A percentile compares a stretch with the other conserved stretches of the same genome.
Evolutionary conservation across 2,329 filamentous ascomycete genomes (phyloP).

Genomic region (Nectriaceae sp.): DNA sequence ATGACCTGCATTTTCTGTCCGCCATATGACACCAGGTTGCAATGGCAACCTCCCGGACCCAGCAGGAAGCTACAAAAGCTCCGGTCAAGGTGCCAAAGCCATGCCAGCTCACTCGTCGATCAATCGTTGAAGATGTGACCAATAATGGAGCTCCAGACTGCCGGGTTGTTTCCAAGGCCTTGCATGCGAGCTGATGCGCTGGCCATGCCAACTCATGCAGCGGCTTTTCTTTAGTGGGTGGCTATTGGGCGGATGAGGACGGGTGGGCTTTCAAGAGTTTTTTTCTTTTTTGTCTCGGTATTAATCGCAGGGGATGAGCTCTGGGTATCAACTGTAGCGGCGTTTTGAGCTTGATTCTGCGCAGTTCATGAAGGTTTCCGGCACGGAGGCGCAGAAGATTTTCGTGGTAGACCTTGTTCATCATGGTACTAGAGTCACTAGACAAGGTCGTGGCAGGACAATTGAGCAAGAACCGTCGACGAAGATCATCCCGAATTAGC

Average conservation of each 20-base stretch:
- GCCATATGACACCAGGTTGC: background rate
- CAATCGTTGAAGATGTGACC: conserved; percentile 9
- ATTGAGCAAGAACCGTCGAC: background rate
- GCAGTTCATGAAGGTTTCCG: no score
- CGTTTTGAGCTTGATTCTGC: no score
- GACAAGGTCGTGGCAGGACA: background rate
- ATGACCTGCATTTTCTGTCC: background rate
- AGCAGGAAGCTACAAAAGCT: no score
- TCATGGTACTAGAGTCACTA: background rate
- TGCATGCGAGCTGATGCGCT: conserved; percentile 27
- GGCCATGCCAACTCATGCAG: conserved; percentile 30
- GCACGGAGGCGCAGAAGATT: background rate
- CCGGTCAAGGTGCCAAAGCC: background rate
- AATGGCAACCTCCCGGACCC: background rate
- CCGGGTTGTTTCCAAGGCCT: conserved; percentile 13
- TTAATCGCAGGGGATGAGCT: no score
- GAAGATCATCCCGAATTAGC: background rate
- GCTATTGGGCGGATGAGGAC: background rate
- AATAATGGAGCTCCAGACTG: conserved; percentile 14
- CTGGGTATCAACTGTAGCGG: no score
- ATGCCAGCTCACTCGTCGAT: conserved; percentile 29
- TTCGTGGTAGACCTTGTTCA: no score
- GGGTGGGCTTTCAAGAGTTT: no score
- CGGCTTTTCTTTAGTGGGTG: background rate
- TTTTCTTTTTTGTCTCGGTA: no score